These are phyloP conservation scores for Guyanaporus albipodus DNA, from an alignment of 768 basidiomycete genomes.

Conservation along the genomic window DNA sequence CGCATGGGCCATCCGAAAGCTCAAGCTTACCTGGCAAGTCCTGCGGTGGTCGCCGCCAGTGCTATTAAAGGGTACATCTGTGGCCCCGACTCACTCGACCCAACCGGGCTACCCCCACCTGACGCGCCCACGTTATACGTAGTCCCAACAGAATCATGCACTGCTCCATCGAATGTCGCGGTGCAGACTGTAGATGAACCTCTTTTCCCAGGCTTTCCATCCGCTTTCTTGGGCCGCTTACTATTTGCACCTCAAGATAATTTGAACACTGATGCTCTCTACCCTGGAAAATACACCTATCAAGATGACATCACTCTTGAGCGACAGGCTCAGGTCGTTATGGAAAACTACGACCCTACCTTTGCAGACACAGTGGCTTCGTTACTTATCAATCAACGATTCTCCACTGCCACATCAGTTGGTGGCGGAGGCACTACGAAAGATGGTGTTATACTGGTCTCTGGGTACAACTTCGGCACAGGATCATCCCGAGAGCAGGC, in stretches of 20 bases:
- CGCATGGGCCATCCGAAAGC: conserved; percentile 97
- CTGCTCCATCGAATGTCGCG: conserved; percentile 29
- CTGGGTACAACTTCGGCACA: conserved; percentile 98
- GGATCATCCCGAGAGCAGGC: conserved; percentile 98
- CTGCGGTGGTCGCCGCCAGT: conserved; percentile 95
- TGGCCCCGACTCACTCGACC: conserved; percentile 68
- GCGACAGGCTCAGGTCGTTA: conserved; percentile 91
- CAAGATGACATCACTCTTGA: conserved; percentile 98
- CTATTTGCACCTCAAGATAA: conserved; percentile 96
- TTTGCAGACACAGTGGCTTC: conserved; percentile 72
- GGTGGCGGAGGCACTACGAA: conserved; percentile 31
- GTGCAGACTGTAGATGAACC: conserved; percentile 45
- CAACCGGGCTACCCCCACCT: conserved; percentile 44
- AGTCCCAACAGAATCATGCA: conserved; percentile 28
- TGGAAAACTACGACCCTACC: conserved; percentile 96
- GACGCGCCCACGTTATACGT: conserved; percentile 58
- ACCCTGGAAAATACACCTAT: conserved; percentile 99
- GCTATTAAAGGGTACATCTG: conserved; percentile 90
- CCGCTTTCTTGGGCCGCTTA: conserved; percentile 76
- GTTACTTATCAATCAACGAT: conserved; percentile 31
- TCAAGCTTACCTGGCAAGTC: conserved; percentile 92
- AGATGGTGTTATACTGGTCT: conserved; percentile 74
- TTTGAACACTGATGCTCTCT: conserved; percentile 96
- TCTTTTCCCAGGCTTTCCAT: conserved; percentile 79
- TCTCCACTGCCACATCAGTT: conserved; percentile 16